Percentiles rank a stretch among this genome's conserved stretches.
Evolutionary conservation across 169 alveolate species (phyloP).

Genomic region (Plasmodium coatneyi): DNA sequence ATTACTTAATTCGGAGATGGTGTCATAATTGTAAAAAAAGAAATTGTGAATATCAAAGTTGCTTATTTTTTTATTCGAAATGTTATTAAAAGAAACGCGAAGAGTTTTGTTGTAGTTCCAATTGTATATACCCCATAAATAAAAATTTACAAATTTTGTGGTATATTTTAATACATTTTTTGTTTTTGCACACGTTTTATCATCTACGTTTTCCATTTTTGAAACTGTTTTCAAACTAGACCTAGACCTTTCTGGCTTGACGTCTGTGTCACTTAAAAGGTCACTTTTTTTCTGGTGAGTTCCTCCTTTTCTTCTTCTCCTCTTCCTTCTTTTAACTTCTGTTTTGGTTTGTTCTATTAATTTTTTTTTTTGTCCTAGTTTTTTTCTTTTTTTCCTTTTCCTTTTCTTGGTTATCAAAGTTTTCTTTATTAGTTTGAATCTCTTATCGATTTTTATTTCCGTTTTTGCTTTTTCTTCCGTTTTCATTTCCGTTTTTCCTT

Average conservation of each 20-base stretch:
- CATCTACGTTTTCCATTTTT: background rate
- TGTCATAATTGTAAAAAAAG: constrained; percentile 45
- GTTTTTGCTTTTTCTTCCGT: background rate
- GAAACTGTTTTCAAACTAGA: background rate
- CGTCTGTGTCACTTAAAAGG: background rate
- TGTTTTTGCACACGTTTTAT: background rate
- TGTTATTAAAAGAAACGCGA: constrained; percentile 35
- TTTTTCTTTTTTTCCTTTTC: constrained; percentile 15
- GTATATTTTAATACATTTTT: background rate
- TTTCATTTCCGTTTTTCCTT: background rate
- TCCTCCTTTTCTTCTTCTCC: background rate
- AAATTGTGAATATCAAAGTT: constrained; percentile 49
- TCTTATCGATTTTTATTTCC: background rate
- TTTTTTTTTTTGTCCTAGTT: background rate
- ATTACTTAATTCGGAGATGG: constrained; percentile 45
- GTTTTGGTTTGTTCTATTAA: background rate
- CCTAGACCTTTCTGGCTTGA: background rate
- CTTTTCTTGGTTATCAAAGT: constrained; percentile 5
- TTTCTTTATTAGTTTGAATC: background rate
- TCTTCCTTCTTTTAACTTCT: background rate
- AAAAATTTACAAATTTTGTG: constrained; percentile 24
- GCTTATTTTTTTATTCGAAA: constrained; percentile 53
- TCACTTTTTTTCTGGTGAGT: background rate
- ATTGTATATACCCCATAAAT: constrained; percentile 53
- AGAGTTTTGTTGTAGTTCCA: constrained; percentile 40